Evolutionary conservation across 2,329 filamentous ascomycete species (phyloP).

Genomic region (Diplodia intermedia): DNA sequence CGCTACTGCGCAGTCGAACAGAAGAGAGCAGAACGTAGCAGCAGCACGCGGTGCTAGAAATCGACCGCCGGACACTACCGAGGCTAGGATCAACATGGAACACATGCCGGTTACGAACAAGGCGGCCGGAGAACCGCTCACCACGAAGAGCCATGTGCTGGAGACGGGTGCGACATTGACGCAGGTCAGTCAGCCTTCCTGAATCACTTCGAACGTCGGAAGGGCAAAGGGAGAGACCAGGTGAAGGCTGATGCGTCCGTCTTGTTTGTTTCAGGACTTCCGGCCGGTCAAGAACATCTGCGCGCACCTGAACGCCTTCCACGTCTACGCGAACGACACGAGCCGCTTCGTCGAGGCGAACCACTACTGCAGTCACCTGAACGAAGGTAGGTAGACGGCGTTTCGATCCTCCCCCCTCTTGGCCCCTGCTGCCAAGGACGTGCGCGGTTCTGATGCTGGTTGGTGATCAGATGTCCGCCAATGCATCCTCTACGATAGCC

Average conservation of each 20-base stretch:
- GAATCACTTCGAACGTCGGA: constrained; percentile 20
- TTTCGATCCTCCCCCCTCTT: not conserved
- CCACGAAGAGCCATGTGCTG: constrained; percentile 63
- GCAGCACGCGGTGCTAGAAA: not conserved
- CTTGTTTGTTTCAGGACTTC: constrained; percentile 61
- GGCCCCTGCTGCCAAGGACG: not conserved
- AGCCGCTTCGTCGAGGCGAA: constrained; percentile 76
- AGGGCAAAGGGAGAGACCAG: not conserved
- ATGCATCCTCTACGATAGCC: constrained; percentile 82
- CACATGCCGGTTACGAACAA: constrained; percentile 50
- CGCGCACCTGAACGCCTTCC: constrained; percentile 86
- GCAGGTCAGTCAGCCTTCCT: constrained; percentile 54
- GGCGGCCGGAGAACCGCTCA: constrained; percentile 59
- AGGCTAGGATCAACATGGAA: constrained; percentile 35
- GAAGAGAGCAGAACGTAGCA: not conserved
- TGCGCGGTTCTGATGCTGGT: not conserved
- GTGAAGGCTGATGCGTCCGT: constrained; percentile 10
- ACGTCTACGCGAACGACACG: constrained; percentile 78
- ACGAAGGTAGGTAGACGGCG: constrained; percentile 55
- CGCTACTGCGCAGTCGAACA: not conserved
- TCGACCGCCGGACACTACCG: not conserved
- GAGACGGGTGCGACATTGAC: constrained; percentile 67
- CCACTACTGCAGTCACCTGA: constrained; percentile 84
- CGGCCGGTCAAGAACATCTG: constrained; percentile 76
- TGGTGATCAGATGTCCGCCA: constrained; percentile 70